These are phyloP conservation scores for Drosera spatulata DNA, from an alignment of 179 eudicot genomes.

Conservation along the genomic window DNA sequence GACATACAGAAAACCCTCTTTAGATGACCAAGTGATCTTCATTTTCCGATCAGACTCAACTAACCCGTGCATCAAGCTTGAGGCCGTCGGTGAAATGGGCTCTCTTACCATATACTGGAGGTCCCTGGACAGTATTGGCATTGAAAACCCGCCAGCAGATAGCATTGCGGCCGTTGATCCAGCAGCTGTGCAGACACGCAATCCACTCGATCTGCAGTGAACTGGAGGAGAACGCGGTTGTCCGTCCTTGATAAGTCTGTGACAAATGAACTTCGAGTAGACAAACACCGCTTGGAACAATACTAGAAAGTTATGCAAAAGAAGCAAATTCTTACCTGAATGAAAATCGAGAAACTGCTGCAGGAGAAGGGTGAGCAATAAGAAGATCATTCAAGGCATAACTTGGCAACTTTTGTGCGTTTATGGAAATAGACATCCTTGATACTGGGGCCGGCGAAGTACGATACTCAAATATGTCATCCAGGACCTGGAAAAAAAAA, in stretches of 20 bases:
- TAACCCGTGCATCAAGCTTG: slow-evolving; percentile 52
- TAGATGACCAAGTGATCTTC: slow-evolving; percentile 51
- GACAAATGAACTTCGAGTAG: too few species aligned
- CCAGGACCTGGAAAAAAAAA: slow-evolving; percentile 38
- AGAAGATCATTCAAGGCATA: slow-evolving; percentile 69
- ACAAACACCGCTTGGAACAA: too few species aligned
- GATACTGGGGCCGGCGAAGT: slow-evolving; percentile 48
- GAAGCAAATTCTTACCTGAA: too few species aligned
- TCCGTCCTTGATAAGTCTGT: slow-evolving; percentile 42
- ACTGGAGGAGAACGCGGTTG: slow-evolving; percentile 23
- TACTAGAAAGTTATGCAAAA: too few species aligned
- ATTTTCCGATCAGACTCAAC: slow-evolving; percentile 42
- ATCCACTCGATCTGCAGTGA: slow-evolving; percentile 76
- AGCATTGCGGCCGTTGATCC: slow-evolving; percentile 98
- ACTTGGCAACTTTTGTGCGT: slow-evolving; percentile 39
- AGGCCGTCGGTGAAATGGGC: slow-evolving; percentile 43
- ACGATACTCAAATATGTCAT: slow-evolving; percentile 50
- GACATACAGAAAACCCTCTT: slow-evolving; percentile 54
- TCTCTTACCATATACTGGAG: slow-evolving; percentile 86
- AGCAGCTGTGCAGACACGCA: slow-evolving; percentile 83
- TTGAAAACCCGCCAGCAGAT: slow-evolving; percentile 75
- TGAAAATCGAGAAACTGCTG: too few species aligned
- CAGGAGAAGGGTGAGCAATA: slow-evolving; percentile 88
- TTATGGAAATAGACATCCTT: slow-evolving; percentile 57
- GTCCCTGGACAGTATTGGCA: too few species aligned